phyloP scores from a whole-genome alignment of 2,329 filamentous ascomycete genomes.

The Alternaria infectoria region DNA sequence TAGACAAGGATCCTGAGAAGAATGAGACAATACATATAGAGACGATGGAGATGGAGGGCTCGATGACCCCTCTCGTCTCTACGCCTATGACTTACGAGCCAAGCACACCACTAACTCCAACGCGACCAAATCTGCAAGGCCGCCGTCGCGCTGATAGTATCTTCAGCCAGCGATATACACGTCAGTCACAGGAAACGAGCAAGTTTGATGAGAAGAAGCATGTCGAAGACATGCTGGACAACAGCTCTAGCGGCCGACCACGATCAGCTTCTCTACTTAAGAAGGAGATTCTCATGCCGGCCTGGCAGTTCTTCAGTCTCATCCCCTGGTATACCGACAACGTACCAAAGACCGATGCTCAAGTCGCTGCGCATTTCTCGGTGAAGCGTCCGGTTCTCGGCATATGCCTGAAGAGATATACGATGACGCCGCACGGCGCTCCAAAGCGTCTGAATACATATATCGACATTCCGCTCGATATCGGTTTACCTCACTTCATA shows the following conservation, averaged over 20 bases:
- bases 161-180: conserved; percentile 54
- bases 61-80: conserved; percentile 44
- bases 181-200: conserved; percentile 56
- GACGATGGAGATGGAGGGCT: conserved; percentile 47
- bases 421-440: conserved; percentile 71
- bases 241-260: conserved; percentile 41
- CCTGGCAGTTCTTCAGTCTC: conserved; percentile 95
- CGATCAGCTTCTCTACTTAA: conserved; percentile 52
- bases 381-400: conserved; percentile 83
- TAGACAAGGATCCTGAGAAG: conserved; percentile 42
- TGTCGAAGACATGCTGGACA: conserved; percentile 48
- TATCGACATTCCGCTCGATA: conserved; percentile 90
- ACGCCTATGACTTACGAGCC: conserved; percentile 38
- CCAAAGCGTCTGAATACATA: conserved; percentile 78
- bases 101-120: conserved; percentile 33
- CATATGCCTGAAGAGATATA: conserved; percentile 91
- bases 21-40: conserved; percentile 52
- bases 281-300: conserved; percentile 92
- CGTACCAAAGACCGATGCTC: conserved; percentile 69
- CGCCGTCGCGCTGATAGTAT: conserved; percentile 57
- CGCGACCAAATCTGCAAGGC: conserved; percentile 36
- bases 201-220: conserved; percentile 58
- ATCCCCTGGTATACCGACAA: conserved; percentile 89
- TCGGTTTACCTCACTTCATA: conserved; percentile 86
- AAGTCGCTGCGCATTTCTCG: conserved; percentile 88